These are phyloP conservation scores for Phytophthora sojae DNA, from an alignment of 352 stramenopile species.

Conservation along the genomic window DNA sequence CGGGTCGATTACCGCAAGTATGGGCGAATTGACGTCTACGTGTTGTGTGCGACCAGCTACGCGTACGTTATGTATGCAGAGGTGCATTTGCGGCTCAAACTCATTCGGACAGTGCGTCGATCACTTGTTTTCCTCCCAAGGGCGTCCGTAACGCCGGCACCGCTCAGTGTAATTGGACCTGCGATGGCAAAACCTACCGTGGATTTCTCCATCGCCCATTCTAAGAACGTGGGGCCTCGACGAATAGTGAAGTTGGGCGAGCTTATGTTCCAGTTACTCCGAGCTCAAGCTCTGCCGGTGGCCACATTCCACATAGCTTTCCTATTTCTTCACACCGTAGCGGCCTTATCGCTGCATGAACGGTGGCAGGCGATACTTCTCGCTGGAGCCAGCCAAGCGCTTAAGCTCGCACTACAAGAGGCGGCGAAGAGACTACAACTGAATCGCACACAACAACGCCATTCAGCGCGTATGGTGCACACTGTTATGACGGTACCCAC, in stretches of 20 bases:
- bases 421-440: slow-evolving; percentile 36
- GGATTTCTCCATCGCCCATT: not conserved
- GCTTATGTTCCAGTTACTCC: slow-evolving; percentile 14
- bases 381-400: slow-evolving; percentile 28
- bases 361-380: slow-evolving; percentile 40
- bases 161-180: slow-evolving; percentile 1
- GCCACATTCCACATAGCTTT: slow-evolving; percentile 26
- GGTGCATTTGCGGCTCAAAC: slow-evolving; percentile 4
- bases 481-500: slow-evolving; percentile 42
- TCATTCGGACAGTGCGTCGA: slow-evolving; percentile 1
- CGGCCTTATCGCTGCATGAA: slow-evolving; percentile 19
- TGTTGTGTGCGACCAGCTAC: slow-evolving; percentile 13
- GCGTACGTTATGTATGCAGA: slow-evolving; percentile 15
- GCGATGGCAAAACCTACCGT: not conserved
- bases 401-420: slow-evolving; percentile 48
- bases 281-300: slow-evolving; percentile 12
- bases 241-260: slow-evolving; percentile 3
- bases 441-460: slow-evolving; percentile 18
- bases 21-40: slow-evolving; percentile 14
- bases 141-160: not conserved
- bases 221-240: not conserved
- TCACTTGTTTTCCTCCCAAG: slow-evolving; percentile 5
- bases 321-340: slow-evolving; percentile 33
- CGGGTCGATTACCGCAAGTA: not conserved
- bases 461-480: slow-evolving; percentile 33